Evolutionary conservation across 164 flowering plant genomes (phyloP), one percentile per base, ranked within the genome.

Genomic region (Umbellularia californica): DNA sequence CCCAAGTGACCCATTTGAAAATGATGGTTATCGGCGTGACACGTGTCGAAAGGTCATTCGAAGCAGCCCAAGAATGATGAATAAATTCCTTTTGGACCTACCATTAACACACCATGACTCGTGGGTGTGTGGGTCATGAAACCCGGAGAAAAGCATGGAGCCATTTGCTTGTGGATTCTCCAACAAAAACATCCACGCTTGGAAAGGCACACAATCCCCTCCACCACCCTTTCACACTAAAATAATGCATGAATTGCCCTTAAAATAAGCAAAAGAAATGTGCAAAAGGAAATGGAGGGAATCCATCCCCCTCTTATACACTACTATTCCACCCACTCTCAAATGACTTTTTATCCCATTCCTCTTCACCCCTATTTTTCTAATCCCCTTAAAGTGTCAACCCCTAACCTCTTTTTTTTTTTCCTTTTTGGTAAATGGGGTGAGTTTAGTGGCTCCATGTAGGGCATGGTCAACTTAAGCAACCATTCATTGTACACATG

Each of bases 111-210:
- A 27, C 41, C 50, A 35, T 68, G 77, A 73, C 75, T 51, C 66
- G 79, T 75, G 82, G 79, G 74, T 20, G 79, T 20, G 87, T 83
- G 88, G 90, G 86, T 68, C 87, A 85, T 81, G 74, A 85, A 78
- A 75, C 80, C 62, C 63, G 41, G 63, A 41, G 51, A 52, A 74
- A 74, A 66, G 70, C 75, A 83, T 82, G 90, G 92, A 87, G 87
- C 89, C 90, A 86, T 81, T 78, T 85, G 88, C 83, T 87, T 88
- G 90, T 88, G 90, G 92, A 88, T 85, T 90, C 90, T 89, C 92
- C 97, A 91, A 90, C 97, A 88, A 84, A 84, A 81, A 65, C 87
- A 79, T 69, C 87, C 92, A 92, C 97, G 97, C 97, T 85, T 86
- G 77, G 77, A 90, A 89, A 90, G 92, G 87, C 80, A 83, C 30